Evolutionary conservation across 2,329 filamentous ascomycete species (phyloP).

Genomic region (Aspergillus novofumigatus): DNA sequence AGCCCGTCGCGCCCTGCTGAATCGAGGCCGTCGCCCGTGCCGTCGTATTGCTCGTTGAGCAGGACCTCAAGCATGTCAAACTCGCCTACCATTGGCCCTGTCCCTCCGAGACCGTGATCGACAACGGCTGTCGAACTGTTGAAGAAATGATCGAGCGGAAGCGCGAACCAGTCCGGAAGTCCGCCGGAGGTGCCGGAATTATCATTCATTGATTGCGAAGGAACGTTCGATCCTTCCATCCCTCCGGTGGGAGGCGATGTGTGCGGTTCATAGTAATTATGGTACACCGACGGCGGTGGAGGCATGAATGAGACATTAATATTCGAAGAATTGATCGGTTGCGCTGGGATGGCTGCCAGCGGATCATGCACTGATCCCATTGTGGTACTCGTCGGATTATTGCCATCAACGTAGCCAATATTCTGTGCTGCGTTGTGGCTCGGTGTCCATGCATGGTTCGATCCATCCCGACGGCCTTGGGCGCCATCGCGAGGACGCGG

Average conservation of each 20-base stretch:
- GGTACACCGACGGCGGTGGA: constrained; percentile 43
- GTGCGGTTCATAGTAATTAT: constrained; percentile 41
- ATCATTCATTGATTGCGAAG: constrained; percentile 27
- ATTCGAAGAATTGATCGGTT: constrained; percentile 43
- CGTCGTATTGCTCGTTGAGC: constrained; percentile 40
- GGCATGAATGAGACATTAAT: constrained; percentile 46
- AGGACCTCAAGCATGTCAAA: constrained; percentile 48
- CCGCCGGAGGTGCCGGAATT: constrained; percentile 23
- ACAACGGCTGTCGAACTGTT: constrained; percentile 44
- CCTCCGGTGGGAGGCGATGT: constrained; percentile 30
- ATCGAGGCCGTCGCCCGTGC: constrained; percentile 21
- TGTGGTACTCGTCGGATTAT: constrained; percentile 15
- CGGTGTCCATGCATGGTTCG: constrained; percentile 25
- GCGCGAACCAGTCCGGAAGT: constrained; percentile 56
- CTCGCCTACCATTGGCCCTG: constrained; percentile 58
- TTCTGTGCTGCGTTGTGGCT: constrained; percentile 12
- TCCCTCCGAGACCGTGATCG: constrained; percentile 55
- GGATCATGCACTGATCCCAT: constrained; percentile 35
- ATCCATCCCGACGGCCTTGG: constrained; percentile 22
- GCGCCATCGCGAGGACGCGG: constrained; percentile 30
- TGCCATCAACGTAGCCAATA: constrained; percentile 27
- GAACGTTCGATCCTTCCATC: constrained; percentile 25
- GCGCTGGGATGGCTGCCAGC: constrained; percentile 41
- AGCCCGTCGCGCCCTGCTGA: constrained; percentile 1
- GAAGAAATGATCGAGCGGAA: constrained; percentile 59